Conservation (phyloP, 352 stramenopile species). For the Phytophthora lateralis region DNA sequence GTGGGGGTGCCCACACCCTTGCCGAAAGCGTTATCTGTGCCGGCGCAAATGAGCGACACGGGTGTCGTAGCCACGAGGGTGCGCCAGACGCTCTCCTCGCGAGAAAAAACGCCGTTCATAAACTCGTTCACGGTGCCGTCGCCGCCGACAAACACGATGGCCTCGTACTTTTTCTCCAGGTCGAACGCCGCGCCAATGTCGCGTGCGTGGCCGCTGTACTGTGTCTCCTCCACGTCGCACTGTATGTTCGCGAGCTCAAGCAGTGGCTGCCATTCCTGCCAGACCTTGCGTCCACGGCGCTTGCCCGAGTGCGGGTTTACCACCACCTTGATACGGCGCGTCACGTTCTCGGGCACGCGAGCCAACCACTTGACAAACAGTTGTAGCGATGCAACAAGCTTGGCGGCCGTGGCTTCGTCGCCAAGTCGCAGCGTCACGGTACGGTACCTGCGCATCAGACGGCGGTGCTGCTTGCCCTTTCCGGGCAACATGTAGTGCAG, state of each 20-base stretch:
- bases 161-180: constrained; percentile 68
- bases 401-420: constrained; percentile 28
- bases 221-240: constrained; percentile 78
- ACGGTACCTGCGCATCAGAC: constrained; percentile 61
- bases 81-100: constrained; percentile 74
- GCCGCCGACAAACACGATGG: constrained; percentile 77
- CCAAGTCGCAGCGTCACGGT: constrained; percentile 46
- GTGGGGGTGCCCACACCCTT: constrained; percentile 71
- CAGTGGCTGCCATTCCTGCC: constrained; percentile 59
- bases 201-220: constrained; percentile 73
- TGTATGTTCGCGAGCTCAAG: constrained; percentile 69
- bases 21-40: constrained; percentile 82
- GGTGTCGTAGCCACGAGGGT: constrained; percentile 74
- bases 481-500: constrained; percentile 76
- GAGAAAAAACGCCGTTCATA: constrained; percentile 80
- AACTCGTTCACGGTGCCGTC: constrained; percentile 87
- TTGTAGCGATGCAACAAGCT: constrained; percentile 53
- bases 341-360: constrained; percentile 55
- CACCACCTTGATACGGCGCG: constrained; percentile 73
- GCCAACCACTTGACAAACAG: constrained; percentile 73
- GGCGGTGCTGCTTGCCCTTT: constrained; percentile 53
- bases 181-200: constrained; percentile 72
- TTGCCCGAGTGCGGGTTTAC: constrained; percentile 79
- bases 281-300: constrained; percentile 66
- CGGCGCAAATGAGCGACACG: constrained; percentile 70